Evolutionary conservation across 495 filamentous ascomycete species (phyloP), one percentile per base, ranked within the genome.

Genomic region (Podospora didyma): DNA sequence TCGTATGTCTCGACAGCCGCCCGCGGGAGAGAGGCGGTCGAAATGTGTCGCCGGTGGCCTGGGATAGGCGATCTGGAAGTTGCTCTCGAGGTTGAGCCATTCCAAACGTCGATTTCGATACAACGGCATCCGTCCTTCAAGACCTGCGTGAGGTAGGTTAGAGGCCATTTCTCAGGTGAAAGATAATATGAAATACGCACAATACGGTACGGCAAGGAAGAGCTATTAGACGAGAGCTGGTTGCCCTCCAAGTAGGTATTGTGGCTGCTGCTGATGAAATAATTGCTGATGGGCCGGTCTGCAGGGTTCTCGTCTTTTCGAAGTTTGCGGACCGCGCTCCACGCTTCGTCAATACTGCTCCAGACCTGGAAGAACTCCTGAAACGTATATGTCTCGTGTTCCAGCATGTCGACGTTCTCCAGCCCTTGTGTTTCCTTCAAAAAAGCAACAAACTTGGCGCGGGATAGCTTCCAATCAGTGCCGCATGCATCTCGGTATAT

Each of bases 31-130:
- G 77, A 71, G 22, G 67, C 62, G 7, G 73, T 69, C 7, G 77
- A 78, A 17, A 76, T 54, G 49, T 70, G 67, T 28, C 68, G 63
- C 45, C 58, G 56, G 35, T 77, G 73, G 22, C 67, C 59, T 17
- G 46, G 54, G 26, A 55, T 31, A 14, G 70, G 69, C 3, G 67
- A 67, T 28, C 60, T 67, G 41, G 70, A 72, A 2, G 61, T 53
- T 0, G 59, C 53, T 11, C 64, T 62, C 19, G 67, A 57, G 2
- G 55, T 41, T 4, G 70, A 57, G 2, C 91, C 89, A 71, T 97
- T 88, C 89, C 92, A 96, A 9, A 97, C 91, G 67, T 97, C 93
- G 62, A 97, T 96, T 69, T 97, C 93, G 28, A 97, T 89, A 59
- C 90, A 96, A 28, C 94, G 82, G 61, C 93, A 95, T 24, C 91